A percentile compares a stretch with the other conserved stretches of the same genome.
These are phyloP conservation scores for Monascus ruber DNA, from an alignment of 2,329 filamentous ascomycete genomes.

Conservation along the genomic window DNA sequence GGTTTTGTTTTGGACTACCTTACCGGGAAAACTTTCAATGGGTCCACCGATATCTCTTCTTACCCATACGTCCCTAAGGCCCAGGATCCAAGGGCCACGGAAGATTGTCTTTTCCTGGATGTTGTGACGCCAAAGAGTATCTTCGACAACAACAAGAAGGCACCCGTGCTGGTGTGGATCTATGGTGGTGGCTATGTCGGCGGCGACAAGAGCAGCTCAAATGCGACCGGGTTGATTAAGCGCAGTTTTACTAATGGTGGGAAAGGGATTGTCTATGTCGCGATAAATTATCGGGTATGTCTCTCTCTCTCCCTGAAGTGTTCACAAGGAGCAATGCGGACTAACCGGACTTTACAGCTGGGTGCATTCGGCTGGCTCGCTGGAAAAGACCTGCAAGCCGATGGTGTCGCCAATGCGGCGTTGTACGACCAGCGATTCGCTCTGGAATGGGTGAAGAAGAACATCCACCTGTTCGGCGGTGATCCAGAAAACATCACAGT, in stretches of 20 bases:
- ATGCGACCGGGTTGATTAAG: slow-evolving; percentile 30
- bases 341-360: slow-evolving; percentile 14
- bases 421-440: slow-evolving; percentile 45
- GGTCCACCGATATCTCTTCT: slow-evolving; percentile 11
- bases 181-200: slow-evolving; percentile 38
- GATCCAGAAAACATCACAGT: slow-evolving; percentile 43
- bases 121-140: slow-evolving; percentile 22
- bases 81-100: slow-evolving; percentile 16
- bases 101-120: slow-evolving; percentile 30
- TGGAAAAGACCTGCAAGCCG: slow-evolving; percentile 32
- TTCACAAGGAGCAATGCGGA: not conserved
- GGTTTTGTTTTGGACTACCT: slow-evolving; percentile 10
- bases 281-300: slow-evolving; percentile 36
- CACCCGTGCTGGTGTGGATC: slow-evolving; percentile 33
- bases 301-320: not conserved
- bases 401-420: slow-evolving; percentile 39
- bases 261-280: slow-evolving; percentile 36
- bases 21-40: slow-evolving; percentile 5
- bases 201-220: slow-evolving; percentile 25
- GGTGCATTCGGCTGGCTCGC: slow-evolving; percentile 40
- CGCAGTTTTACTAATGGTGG: slow-evolving; percentile 26
- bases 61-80: slow-evolving; percentile 8
- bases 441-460: slow-evolving; percentile 45
- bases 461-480: slow-evolving; percentile 45
- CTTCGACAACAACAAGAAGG: slow-evolving; percentile 18